These are phyloP conservation scores for Fusarium avenaceum DNA, from an alignment of 2,329 filamentous ascomycete species.

Conservation along the genomic window DNA sequence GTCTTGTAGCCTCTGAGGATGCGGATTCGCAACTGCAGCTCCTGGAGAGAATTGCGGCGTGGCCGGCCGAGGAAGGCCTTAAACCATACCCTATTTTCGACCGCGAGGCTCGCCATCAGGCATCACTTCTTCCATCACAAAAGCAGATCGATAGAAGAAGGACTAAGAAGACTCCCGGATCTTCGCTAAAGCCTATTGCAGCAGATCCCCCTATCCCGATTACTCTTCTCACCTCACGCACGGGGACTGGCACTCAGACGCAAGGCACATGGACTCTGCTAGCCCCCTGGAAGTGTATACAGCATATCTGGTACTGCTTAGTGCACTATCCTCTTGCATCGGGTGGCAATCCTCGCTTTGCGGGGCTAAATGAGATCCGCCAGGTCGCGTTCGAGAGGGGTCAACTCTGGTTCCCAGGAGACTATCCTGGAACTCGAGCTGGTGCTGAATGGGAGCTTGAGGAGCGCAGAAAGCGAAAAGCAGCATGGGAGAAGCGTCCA, in stretches of 20 bases:
- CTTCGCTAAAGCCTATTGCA: slow-evolving; percentile 67
- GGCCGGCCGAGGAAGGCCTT: slow-evolving; percentile 72
- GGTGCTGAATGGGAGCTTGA: slow-evolving; percentile 83
- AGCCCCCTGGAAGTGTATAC: slow-evolving; percentile 90
- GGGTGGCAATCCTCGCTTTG: slow-evolving; percentile 85
- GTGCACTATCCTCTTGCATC: slow-evolving; percentile 85
- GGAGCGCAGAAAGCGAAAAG: slow-evolving; percentile 77
- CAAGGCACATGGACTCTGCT: slow-evolving; percentile 86
- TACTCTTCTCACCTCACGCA: slow-evolving; percentile 74
- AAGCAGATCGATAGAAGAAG: slow-evolving; percentile 85
- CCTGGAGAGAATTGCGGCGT: slow-evolving; percentile 72
- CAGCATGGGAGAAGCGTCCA: slow-evolving; percentile 82
- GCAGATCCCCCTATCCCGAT: slow-evolving; percentile 84
- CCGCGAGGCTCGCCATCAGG: slow-evolving; percentile 73
- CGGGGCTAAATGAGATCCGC: slow-evolving; percentile 81
- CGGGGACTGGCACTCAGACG: slow-evolving; percentile 60
- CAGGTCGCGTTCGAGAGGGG: slow-evolving; percentile 87
- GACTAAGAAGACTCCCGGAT: slow-evolving; percentile 72
- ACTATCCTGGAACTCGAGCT: slow-evolving; percentile 83
- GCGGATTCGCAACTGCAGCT: slow-evolving; percentile 59
- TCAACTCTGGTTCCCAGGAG: slow-evolving; percentile 86
- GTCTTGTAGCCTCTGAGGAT: slow-evolving; percentile 59
- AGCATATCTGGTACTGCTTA: slow-evolving; percentile 86
- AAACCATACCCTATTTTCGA: slow-evolving; percentile 73
- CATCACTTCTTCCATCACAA: slow-evolving; percentile 78